Percentiles rank a stretch among this genome's conserved stretches.
These are phyloP conservation scores for Neocallimastix lanati DNA, from an alignment of 192 early-diverging fungal genomes.

Conservation along the genomic window DNA sequence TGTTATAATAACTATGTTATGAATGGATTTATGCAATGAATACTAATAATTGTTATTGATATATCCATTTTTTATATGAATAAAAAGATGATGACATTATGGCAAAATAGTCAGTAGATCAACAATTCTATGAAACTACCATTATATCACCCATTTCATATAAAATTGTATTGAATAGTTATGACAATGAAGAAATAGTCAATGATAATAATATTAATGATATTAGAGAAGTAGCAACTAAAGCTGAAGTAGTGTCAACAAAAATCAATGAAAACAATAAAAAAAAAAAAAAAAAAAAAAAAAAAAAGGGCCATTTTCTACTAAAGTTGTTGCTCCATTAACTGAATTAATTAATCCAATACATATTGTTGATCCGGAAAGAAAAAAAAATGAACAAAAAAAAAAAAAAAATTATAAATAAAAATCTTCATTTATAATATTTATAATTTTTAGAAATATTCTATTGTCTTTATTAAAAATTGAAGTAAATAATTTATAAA, in stretches of 20 bases:
- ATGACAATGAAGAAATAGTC: not conserved
- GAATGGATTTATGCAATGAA: no score
- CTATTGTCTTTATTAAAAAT: no score
- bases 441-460: no score
- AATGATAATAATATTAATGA: no score
- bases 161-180: not conserved
- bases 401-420: no score
- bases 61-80: no score
- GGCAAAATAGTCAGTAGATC: not conserved
- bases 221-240: slow-evolving; percentile 7
- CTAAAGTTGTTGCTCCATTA: not conserved
- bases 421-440: no score
- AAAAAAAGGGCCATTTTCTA: not conserved
- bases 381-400: slow-evolving; percentile 37
- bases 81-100: not conserved
- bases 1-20: no score
- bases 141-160: not conserved
- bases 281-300: no score
- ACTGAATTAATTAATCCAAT: slow-evolving; percentile 7
- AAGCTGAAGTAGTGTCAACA: slow-evolving; percentile 3
- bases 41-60: no score
- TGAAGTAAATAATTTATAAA: no score
- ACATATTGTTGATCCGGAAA: slow-evolving; percentile 10
- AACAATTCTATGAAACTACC: not conserved
- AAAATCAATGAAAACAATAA: no score